Evolutionary conservation across 2,329 filamentous ascomycete species (phyloP), one percentile per base, ranked within the genome.

Genomic region (Periconia macrospinosa): DNA sequence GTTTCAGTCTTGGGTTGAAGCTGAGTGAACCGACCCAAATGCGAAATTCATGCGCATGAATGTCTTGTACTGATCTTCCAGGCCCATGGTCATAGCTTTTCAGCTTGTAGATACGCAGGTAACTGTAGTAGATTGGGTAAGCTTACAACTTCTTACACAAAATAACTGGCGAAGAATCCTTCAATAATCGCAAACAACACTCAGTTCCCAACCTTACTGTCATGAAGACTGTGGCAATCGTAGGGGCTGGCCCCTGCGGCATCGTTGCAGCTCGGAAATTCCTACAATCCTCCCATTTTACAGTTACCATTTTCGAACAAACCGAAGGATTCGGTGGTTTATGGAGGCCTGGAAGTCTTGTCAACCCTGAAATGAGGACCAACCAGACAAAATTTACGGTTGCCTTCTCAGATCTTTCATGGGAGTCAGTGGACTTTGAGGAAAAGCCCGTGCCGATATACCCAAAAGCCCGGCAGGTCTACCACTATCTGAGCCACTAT

Each of bases 361-460:
- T 72, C 14, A 88, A 89, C 80, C 66, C 71, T 1, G 56, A 70
- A 2, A 76, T 75, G 50, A 78, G 83, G 13, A 82, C 83, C 7
- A 93, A 93, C 69, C 85, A 91, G 66, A 90, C 87, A 74, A 82
- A 81, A 44, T 89, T 91, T 70, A 90, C 88, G 0, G 83, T 92
- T 61, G 58, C 59, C 15, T 76, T 76, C 55, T 70, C 72, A 1
- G 90, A 91, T 65, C 68, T 90, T 27, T 82, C 87, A 13, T 93
- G 89, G 90, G 78, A 82, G 2, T 70, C 70, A 8, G 70, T 78
- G 0, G 54, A 75, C 46, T 37, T 71, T 11, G 10, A 23, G 11
- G 49, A 44, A n/a, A 56, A 52, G 14, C 74, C 79, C 6, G 71
- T 71, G 7, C 84, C 86, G 1, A 78, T 87, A 68, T 85, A 92